These are phyloP conservation scores for Nyctanthes arbortristis DNA, from an alignment of 257 asterid genomes.

Conservation along the genomic window DNA sequence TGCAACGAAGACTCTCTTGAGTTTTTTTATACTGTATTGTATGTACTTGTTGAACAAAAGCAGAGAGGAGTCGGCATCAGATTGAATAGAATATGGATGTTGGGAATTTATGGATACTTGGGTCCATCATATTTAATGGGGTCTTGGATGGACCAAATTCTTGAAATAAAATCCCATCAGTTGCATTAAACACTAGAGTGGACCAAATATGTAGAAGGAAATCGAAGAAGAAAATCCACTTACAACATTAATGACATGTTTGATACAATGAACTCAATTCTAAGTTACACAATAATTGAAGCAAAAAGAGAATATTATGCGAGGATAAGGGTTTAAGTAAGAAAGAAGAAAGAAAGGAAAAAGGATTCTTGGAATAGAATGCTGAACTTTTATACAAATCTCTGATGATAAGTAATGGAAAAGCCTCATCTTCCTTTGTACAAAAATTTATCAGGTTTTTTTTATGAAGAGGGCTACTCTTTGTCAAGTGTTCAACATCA, in stretches of 20 bases:
- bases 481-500: too few relatives aligned
- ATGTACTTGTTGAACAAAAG: slow-evolving; percentile 42
- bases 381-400: slow-evolving; percentile 23
- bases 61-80: slow-evolving; percentile 61
- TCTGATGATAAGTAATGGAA: slow-evolving; percentile 14
- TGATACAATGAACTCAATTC: not conserved
- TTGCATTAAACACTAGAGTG: slow-evolving; percentile 7
- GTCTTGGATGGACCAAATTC: slow-evolving; percentile 52
- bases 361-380: slow-evolving; percentile 2
- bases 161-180: slow-evolving; percentile 1
- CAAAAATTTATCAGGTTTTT: slow-evolving; percentile 37
- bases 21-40: too few relatives aligned
- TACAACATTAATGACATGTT: not conserved
- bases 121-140: slow-evolving; percentile 68
- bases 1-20: slow-evolving; percentile 46
- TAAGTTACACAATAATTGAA: too few relatives aligned
- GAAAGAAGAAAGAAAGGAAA: slow-evolving; percentile 11
- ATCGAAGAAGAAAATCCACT: not conserved
- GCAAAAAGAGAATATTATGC: too few relatives aligned
- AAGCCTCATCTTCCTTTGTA: slow-evolving; percentile 45
- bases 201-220: not conserved
- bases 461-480: slow-evolving; percentile 60
- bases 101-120: slow-evolving; percentile 48
- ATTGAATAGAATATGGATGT: slow-evolving; percentile 59
- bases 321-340: too few relatives aligned